A percentile compares a stretch with the other conserved stretches of the same genome.
Conservation (phyloP, 106 monocot genomes). For the Ottelia alismoides region DNA sequence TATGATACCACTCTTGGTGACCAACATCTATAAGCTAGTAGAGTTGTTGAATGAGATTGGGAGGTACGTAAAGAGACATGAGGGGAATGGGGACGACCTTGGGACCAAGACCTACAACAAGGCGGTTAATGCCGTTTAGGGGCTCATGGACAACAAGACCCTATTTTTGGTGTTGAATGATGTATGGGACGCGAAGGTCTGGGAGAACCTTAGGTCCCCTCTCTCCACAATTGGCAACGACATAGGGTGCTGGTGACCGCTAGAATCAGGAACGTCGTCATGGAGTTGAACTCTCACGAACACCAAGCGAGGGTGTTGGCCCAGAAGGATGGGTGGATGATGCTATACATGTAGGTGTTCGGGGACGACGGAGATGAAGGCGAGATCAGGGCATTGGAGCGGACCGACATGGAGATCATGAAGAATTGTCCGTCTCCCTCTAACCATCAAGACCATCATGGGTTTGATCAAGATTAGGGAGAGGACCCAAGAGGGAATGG, state of each 20-base stretch:
- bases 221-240: not conserved
- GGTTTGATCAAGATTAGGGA: constrained; percentile 25
- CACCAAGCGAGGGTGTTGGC: constrained; percentile 4
- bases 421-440: constrained; percentile 27
- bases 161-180: constrained; percentile 15
- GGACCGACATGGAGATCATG: constrained; percentile 26
- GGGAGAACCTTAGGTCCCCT: not conserved
- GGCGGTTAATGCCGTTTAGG: not conserved
- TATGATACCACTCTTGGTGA: constrained; percentile 18
- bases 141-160: not conserved
- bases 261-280: constrained; percentile 10
- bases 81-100: not conserved
- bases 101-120: not conserved
- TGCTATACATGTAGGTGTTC: constrained; percentile 4
- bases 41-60: constrained; percentile 3
- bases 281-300: constrained; percentile 3
- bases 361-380: not conserved
- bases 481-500: constrained; percentile 15
- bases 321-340: constrained; percentile 5
- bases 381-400: not conserved
- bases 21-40: constrained; percentile 2
- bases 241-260: constrained; percentile 22
- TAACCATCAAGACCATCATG: constrained; percentile 23
- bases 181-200: constrained; percentile 8
- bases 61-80: not conserved